Evolutionary conservation across 139 green algal species (phyloP).

Genomic region (Chlamydomonas sp.): DNA sequence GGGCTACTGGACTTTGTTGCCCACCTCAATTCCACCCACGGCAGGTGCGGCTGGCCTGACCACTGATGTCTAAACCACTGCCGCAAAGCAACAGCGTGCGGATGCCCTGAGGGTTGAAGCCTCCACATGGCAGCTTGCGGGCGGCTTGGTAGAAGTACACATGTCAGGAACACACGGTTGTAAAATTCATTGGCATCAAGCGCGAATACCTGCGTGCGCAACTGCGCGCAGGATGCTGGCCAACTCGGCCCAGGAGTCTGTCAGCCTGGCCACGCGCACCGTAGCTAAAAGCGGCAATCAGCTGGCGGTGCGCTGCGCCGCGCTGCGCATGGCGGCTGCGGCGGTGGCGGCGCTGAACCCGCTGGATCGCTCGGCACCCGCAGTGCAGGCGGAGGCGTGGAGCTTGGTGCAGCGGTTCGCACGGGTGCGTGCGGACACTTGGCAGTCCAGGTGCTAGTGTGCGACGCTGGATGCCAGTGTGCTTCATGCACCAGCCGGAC

Average conservation of each 20-base stretch:
- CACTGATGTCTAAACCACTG: neutral
- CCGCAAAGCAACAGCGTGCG: too few species aligned
- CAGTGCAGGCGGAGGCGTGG: constrained; percentile 72
- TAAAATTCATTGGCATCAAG: neutral
- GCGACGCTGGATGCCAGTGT: too few species aligned
- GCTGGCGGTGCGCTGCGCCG: constrained; percentile 44
- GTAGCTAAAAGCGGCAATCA: constrained; percentile 36
- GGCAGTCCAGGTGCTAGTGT: too few species aligned
- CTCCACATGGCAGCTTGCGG: too few species aligned
- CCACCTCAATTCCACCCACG: constrained; percentile 61
- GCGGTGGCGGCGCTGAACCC: constrained; percentile 69
- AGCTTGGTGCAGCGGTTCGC: constrained; percentile 48
- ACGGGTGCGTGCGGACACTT: constrained; percentile 44
- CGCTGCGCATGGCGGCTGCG: constrained; percentile 66
- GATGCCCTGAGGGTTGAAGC: too few species aligned
- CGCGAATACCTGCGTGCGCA: neutral
- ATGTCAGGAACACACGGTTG: too few species aligned
- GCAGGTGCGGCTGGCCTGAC: constrained; percentile 60
- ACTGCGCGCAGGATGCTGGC: constrained; percentile 27
- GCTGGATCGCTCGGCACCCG: constrained; percentile 55
- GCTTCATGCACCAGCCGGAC: too few species aligned
- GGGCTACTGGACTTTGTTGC: constrained; percentile 71
- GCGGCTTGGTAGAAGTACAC: too few species aligned
- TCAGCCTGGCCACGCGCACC: constrained; percentile 20
- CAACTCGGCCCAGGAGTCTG: neutral